These are phyloP conservation scores for Persicaria tinctoria DNA, from an alignment of 148 eudicot species.

Conservation along the genomic window DNA sequence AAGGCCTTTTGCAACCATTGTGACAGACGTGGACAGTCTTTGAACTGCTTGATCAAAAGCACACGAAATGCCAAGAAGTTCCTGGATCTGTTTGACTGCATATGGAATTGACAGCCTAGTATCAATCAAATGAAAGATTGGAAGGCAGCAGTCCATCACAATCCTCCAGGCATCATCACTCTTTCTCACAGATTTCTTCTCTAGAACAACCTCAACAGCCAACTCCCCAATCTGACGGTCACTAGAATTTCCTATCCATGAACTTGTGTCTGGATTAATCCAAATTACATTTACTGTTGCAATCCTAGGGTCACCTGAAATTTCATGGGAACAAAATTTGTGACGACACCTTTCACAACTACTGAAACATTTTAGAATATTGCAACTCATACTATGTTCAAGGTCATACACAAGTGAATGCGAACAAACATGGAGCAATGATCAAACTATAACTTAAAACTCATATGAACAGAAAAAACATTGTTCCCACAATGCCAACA, in stretches of 20 bases:
- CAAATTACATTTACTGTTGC: constrained; percentile 60
- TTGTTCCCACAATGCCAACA: background rate
- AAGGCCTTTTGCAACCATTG: constrained; percentile 85
- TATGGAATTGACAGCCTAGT: constrained; percentile 69
- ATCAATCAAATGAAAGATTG: constrained; percentile 72
- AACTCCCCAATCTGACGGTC: constrained; percentile 60
- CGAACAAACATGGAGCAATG: background rate
- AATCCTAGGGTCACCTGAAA: constrained; percentile 81
- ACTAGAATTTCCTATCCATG: constrained; percentile 52
- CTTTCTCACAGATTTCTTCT: constrained; percentile 62
- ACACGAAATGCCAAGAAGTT: constrained; percentile 82
- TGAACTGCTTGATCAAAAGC: constrained; percentile 91
- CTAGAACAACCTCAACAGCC: constrained; percentile 71
- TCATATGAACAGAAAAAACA: background rate
- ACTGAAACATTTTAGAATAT: background rate
- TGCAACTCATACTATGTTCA: background rate
- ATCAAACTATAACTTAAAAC: background rate
- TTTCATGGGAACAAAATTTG: background rate
- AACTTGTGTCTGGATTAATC: constrained; percentile 66
- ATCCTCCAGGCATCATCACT: constrained; percentile 93
- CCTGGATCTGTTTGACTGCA: constrained; percentile 89
- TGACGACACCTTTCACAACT: background rate
- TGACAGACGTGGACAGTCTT: constrained; percentile 92
- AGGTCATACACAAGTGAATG: background rate
- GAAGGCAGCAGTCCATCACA: constrained; percentile 85